Evolutionary conservation across 192 early-diverging fungal genomes (phyloP).

Genomic region (Jimgerdemannia lactiflua): DNA sequence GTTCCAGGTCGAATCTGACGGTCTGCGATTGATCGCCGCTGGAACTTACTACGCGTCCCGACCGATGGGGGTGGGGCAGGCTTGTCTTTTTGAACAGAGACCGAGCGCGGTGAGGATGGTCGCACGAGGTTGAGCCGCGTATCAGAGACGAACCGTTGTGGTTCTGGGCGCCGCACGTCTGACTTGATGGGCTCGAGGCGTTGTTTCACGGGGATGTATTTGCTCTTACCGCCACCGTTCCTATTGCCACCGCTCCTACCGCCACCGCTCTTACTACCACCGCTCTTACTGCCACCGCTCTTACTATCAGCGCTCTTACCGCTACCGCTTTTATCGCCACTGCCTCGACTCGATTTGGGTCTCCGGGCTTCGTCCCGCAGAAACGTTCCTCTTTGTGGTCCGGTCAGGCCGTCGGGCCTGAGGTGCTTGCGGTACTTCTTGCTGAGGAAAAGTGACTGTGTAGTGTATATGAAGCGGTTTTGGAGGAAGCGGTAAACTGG

Average conservation of each 20-base stretch:
- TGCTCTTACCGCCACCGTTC: not conserved
- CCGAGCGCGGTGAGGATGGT: no score
- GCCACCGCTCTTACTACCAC: not conserved
- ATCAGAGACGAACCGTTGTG: not conserved
- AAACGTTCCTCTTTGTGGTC: conserved; percentile 24
- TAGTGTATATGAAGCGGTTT: not conserved
- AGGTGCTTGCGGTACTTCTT: conserved; percentile 23
- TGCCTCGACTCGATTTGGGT: not conserved
- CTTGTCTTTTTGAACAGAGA: no score
- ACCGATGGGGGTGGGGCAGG: no score
- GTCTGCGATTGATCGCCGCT: not conserved
- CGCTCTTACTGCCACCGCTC: not conserved
- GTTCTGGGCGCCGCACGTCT: not conserved
- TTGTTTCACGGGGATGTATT: not conserved
- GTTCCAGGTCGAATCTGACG: not conserved
- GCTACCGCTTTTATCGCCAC: not conserved
- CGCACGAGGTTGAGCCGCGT: not conserved
- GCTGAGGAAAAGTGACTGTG: not conserved
- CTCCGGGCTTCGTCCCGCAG: conserved; percentile 8
- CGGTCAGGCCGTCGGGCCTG: conserved; percentile 31
- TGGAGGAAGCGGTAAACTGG: not conserved
- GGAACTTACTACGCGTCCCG: no score
- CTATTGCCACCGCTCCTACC: not conserved
- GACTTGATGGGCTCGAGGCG: conserved; percentile 3
- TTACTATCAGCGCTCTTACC: not conserved